Base-by-base conservation (phyloP, 192 early-diverging fungal genomes). In the Glomus cerebriforme region DNA sequence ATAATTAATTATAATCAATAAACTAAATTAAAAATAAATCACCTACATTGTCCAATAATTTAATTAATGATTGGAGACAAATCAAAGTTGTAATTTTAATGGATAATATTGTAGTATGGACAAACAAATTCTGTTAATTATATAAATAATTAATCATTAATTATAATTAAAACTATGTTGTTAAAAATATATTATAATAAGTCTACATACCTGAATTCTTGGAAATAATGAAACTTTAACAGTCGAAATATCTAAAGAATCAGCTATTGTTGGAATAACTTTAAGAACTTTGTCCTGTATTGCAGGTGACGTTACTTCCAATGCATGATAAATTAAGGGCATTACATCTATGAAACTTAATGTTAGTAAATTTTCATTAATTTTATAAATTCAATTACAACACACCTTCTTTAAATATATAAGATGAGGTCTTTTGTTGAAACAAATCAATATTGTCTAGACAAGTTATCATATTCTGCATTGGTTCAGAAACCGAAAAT, bases 281-380 rank as follows among this genome's bases (percentile, higher is more conserved):
- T 87, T 85, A 37, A 96, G 84, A 7, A 90, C 91, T 63, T 90
- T 91, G 68, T 92, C 91, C 60, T 93, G 91, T 47, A 93, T 87
- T 31, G 71, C 70, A 5, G 89, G 86, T 39, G 85, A 86, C 39
- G 79, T 85, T 31, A 81, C 78, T 69, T 89, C 87, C 27, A 95
- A 85, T 7, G 93, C 88, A 58, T 85, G 81, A 71, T 94, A 93
- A 9, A 94, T 82, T 7, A 94, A 75, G 0, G 94, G 93, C 91
- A 96, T 90, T 5, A 95, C 86, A 73, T 92, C 90, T 78, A 80
- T 49, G 8, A 45, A 73, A 3, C 4, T 39, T n/a, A 49, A 31
- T 15, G 37, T 43, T n/a, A 37, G 12, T 35, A 15, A 34, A 29
- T 17, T 24, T 29, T n/a, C n/a, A n/a, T n/a, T n/a, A n/a, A 2